phyloP scores from a whole-genome alignment of 768 basidiomycete genomes.

The Exidia glandulosa region DNA sequence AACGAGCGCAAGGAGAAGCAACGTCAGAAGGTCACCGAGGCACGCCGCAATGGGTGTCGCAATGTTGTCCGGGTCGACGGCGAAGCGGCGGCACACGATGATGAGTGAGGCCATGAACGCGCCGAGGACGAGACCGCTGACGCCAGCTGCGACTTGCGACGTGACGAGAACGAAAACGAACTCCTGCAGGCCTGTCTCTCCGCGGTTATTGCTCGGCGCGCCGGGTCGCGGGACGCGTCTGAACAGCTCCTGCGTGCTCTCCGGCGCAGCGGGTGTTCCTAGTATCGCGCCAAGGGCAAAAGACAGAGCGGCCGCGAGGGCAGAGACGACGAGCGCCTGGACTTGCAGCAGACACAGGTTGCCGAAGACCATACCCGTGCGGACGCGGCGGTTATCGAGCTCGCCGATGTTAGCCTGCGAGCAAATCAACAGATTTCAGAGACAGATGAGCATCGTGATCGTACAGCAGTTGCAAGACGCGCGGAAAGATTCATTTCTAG shows the following conservation, averaged over 20 bases:
- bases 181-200: not conserved
- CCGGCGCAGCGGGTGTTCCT: not conserved
- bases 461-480: slow-evolving; percentile 76
- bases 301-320: slow-evolving; percentile 69
- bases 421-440: not conserved
- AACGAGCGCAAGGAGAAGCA: slow-evolving; percentile 68
- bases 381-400: slow-evolving; percentile 58
- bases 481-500: slow-evolving; percentile 98
- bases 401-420: slow-evolving; percentile 70
- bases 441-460: not conserved
- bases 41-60: slow-evolving; percentile 89
- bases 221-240: not conserved
- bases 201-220: not conserved
- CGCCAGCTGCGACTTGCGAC: slow-evolving; percentile 69
- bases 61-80: slow-evolving; percentile 94
- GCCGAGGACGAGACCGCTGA: slow-evolving; percentile 71
- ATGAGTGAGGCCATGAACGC: slow-evolving; percentile 87
- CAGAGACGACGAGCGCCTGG: slow-evolving; percentile 83
- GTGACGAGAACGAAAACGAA: slow-evolving; percentile 68
- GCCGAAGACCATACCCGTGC: slow-evolving; percentile 60
- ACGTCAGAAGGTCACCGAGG: slow-evolving; percentile 85
- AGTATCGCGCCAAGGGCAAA: slow-evolving; percentile 46
- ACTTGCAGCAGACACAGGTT: slow-evolving; percentile 85
- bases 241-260: not conserved
- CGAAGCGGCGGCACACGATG: slow-evolving; percentile 60